Evolutionary conservation across 257 asterid species (phyloP).

Genomic region (Fraxinus cuspidata): DNA sequence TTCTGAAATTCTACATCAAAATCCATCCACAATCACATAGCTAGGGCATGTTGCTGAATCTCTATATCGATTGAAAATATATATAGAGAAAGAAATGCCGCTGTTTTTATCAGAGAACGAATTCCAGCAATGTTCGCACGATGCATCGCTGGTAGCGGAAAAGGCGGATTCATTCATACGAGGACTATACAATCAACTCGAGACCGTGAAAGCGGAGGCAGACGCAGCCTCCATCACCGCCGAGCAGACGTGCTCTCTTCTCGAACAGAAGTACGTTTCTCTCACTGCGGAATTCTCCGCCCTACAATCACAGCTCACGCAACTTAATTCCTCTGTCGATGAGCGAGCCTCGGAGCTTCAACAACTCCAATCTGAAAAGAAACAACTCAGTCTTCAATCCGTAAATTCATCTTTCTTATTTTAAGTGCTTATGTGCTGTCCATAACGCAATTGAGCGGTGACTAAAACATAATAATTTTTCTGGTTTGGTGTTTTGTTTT

Average conservation of each 20-base stretch:
- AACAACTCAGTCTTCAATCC: slow-evolving; percentile 50
- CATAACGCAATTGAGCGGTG: slow-evolving; percentile 2
- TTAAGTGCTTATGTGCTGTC: slow-evolving; percentile 4
- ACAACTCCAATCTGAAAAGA: slow-evolving; percentile 57
- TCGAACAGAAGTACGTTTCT: slow-evolving; percentile 79
- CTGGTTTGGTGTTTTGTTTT: slow-evolving; percentile 3
- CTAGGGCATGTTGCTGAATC: slow-evolving; percentile 11
- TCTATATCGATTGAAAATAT: not conserved
- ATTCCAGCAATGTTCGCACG: slow-evolving; percentile 57
- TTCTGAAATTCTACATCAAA: not conserved
- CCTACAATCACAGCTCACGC: slow-evolving; percentile 59
- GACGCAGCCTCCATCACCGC: slow-evolving; percentile 88
- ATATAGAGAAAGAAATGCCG: slow-evolving; percentile 51
- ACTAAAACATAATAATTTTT: not conserved
- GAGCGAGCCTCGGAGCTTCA: slow-evolving; percentile 53
- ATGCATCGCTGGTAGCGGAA: slow-evolving; percentile 62
- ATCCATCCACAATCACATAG: not conserved
- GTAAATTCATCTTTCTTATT: slow-evolving; percentile 38
- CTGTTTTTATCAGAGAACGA: slow-evolving; percentile 80
- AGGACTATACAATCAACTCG: slow-evolving; percentile 61
- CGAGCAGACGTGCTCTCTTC: slow-evolving; percentile 80
- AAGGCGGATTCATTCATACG: slow-evolving; percentile 84
- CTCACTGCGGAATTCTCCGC: slow-evolving; percentile 58
- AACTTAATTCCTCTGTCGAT: slow-evolving; percentile 49
- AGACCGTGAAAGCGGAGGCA: slow-evolving; percentile 79